phyloP scores from a whole-genome alignment of 1,139 yeast genomes.

The Lodderomyces pseudojiufengensis region DNA sequence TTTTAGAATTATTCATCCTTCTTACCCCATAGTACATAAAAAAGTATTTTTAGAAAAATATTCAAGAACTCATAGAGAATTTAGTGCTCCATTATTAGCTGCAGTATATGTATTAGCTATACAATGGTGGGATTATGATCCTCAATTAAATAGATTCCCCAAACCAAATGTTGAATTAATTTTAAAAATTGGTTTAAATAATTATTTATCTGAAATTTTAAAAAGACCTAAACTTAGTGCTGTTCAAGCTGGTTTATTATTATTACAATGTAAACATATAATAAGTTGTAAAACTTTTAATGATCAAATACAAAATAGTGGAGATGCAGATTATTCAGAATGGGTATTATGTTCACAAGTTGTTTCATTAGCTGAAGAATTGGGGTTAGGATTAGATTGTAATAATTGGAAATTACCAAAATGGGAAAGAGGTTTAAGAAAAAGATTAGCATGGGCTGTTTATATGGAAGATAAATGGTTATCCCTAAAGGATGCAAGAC shows the following conservation, averaged over 20 bases:
- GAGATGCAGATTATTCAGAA: conserved; percentile 49
- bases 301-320: conserved; percentile 7
- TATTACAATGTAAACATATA: conserved; percentile 60
- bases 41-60: conserved; percentile 75
- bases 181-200: conserved; percentile 49
- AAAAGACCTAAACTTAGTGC: conserved; percentile 76
- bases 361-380: conserved; percentile 78
- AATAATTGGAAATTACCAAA: conserved; percentile 84
- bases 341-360: conserved; percentile 89
- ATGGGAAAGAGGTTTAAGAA: conserved; percentile 86
- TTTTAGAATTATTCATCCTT: conserved; percentile 73
- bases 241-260: conserved; percentile 71
- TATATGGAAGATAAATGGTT: conserved; percentile 89
- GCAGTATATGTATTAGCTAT: conserved; percentile 72
- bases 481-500: conserved; percentile 70
- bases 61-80: conserved; percentile 70
- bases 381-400: conserved; percentile 84
- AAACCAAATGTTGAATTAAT: conserved; percentile 59
- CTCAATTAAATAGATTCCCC: conserved; percentile 57
- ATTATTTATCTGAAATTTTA: conserved; percentile 61
- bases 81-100: conserved; percentile 73
- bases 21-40: conserved; percentile 73
- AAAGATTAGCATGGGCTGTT: conserved; percentile 90
- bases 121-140: conserved; percentile 85
- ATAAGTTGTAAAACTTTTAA: conserved; percentile 14